Base-by-base conservation (phyloP, 2,329 filamentous ascomycete species). In the Ophiognomonia clavigignenti-juglandacearum region DNA sequence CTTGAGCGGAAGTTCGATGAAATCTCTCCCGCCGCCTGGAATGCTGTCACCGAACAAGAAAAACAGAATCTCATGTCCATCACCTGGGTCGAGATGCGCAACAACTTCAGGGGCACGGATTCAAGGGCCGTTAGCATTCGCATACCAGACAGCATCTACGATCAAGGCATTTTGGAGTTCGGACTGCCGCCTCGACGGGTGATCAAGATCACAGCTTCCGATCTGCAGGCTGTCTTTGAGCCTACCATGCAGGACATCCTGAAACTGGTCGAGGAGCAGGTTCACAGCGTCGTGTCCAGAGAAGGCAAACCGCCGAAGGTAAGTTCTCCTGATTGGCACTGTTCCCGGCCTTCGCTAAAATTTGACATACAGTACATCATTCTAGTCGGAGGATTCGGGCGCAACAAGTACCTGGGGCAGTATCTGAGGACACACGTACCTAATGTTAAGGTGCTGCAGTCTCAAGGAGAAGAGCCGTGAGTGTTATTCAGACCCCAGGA, bases 351-450 rank as follows among this genome's bases (percentile, higher is more conserved):
- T 34, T 34, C 8, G 6, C 6, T 7, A 16, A 6, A 34, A 16
- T 14, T 16, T 34, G n/a, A 34, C 4, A 14, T 16, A 9, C 32
- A 34, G 69, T 64, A 62, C 20, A 43, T 71, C 5, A 56, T 70
- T 2, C 57, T 72, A 0, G 67, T 65, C 0, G 69, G 69, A 0
- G 69, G 68, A 0, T 65, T 72, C 5, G 68, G 69, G 0, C 52
- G 61, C 2, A 64, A 57, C 13, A 26, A 39, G 0, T 67, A 64
- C 5, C 47, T 72, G 0, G 53, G 49, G 10, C 35, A 50, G 3
- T 45, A 46, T 0, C 41, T 71, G 0, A 47, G 50, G 0, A 16
- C 26, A 0, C 3, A 4, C 0, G 20, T 58, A 0, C 24, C 13
- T 3, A 31, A 6, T 7, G 52, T 45, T 1, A 56, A 55, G 0